Conservation (phyloP, 1,139 yeast genomes). For the Torulaspora pretoriensis region DNA sequence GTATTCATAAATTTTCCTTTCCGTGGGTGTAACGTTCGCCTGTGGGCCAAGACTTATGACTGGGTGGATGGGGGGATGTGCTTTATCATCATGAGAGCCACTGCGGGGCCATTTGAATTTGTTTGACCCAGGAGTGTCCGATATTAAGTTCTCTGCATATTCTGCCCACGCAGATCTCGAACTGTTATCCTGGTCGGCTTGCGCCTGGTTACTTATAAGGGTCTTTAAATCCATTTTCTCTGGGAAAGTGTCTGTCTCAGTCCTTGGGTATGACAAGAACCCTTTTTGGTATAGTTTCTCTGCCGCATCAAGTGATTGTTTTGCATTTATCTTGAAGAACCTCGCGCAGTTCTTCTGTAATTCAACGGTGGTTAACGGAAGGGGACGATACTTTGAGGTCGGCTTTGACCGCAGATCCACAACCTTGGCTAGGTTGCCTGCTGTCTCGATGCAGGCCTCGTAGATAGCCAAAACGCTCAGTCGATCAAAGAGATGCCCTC, state of each 20-base stretch:
- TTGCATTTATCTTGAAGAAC: constrained; percentile 73
- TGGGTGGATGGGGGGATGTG: constrained; percentile 99
- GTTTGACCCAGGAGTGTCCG: constrained; percentile 20
- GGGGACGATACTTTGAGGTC: constrained; percentile 73
- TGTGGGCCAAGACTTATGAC: constrained; percentile 42
- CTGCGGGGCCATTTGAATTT: constrained; percentile 60
- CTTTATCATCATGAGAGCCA: constrained; percentile 86
- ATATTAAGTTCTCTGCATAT: constrained; percentile 41
- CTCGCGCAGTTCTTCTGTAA: constrained; percentile 82
- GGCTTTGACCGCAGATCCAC: constrained; percentile 54
- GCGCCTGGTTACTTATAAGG: constrained; percentile 57
- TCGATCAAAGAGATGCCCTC: constrained; percentile 70
- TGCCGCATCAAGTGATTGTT: constrained; percentile 75
- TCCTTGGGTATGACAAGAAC: constrained; percentile 89
- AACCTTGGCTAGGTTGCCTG: constrained; percentile 48
- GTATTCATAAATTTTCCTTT: constrained; percentile 78
- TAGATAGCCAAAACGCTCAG: constrained; percentile 58
- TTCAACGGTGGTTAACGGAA: constrained; percentile 94
- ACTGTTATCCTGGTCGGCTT: constrained; percentile 32
- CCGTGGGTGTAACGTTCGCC: constrained; percentile 41
- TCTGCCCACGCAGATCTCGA: constrained; percentile 44
- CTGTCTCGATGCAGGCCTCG: constrained; percentile 54
- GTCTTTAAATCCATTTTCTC: constrained; percentile 61
- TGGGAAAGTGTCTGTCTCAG: constrained; percentile 91
- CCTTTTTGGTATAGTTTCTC: constrained; percentile 84